Percentiles rank a stretch among this genome's conserved stretches.
phyloP scores from a whole-genome alignment of 1,284 basidiomycete genomes.

The Ceratobasidium sp. region DNA sequence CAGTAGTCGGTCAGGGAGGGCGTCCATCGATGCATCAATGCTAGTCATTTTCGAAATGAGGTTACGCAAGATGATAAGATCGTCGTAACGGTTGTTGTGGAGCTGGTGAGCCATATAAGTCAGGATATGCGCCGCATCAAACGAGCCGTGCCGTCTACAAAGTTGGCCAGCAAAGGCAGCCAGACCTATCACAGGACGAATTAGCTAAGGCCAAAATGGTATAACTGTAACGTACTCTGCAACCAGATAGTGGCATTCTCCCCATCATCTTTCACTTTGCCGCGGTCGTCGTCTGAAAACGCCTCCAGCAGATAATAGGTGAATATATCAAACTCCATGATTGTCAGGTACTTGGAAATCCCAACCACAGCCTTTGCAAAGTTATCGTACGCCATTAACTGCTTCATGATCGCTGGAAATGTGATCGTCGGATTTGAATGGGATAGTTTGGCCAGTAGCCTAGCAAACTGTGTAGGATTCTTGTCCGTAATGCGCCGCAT shows the following conservation, averaged over 20 bases:
- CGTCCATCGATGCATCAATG: conserved; percentile 85
- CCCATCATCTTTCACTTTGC: conserved; percentile 91
- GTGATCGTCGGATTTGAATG: conserved; percentile 95
- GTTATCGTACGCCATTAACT: conserved; percentile 98
- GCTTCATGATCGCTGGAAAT: conserved; percentile 90
- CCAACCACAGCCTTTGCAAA: conserved; percentile 91
- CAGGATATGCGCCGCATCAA: conserved; percentile 86
- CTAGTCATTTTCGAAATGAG: conserved; percentile 96
- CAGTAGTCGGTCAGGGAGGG: conserved; percentile 89
- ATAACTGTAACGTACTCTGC: conserved; percentile 75
- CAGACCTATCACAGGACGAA: conserved; percentile 68
- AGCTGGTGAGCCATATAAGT: conserved; percentile 94
- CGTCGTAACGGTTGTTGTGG: conserved; percentile 84
- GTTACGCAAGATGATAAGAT: conserved; percentile 91
- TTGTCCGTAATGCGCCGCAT: conserved; percentile 85
- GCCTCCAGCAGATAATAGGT: conserved; percentile 91
- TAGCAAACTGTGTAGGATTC: conserved; percentile 74
- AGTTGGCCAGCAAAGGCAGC: conserved; percentile 90
- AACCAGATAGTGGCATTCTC: conserved; percentile 94
- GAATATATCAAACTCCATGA: conserved; percentile 94
- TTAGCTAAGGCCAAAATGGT: conserved; percentile 26
- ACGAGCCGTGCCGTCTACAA: conserved; percentile 82
- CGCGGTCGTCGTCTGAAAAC: conserved; percentile 86
- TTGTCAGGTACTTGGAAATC: conserved; percentile 88
- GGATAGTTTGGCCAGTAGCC: conserved; percentile 92